Evolutionary conservation across 495 filamentous ascomycete species (phyloP), one percentile per base, ranked within the genome.

Genomic region (Aspergillus campestris): DNA sequence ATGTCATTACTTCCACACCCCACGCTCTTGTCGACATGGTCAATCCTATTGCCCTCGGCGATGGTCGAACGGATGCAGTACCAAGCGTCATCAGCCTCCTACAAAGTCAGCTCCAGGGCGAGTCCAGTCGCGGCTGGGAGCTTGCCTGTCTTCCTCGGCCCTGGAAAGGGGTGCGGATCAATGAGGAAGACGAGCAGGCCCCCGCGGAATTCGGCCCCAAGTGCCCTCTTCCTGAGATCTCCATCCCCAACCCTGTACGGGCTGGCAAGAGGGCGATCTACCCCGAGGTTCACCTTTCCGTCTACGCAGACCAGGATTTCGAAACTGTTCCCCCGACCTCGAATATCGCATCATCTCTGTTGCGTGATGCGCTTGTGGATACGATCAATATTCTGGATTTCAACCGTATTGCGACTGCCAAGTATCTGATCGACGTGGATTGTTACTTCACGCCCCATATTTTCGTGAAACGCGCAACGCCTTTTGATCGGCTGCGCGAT

Each of bases 381-480:
- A 95, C 90, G 0, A 95, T 97, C 62, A 94, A 96, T 58, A 81
- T 86, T 11, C 74, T 99, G 11, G 83, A 96, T 65, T 94, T 85
- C 70, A 99, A 97, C 59, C 84, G 92, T 40, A 84, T 86, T 50
- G 78, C 82, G 5, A 83, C 85, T 0, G 90, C 92, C 40, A 88
- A 89, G 44, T 90, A 86, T 52, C 69, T 99, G 24, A 92, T 95
- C 46, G 89, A 97, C 58, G 71, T 96, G 29, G 94, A 97, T 60
- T 94, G 87, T 64, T 99, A 89, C 65, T 99, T 92, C 66, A 74
- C 89, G 1, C 75, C 83, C 5, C 74, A 83, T 38, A 95, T 83
- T 3, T 99, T 99, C 60, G 83, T 95, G 47, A 90, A 92, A 62
- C 81, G 94, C 42, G 89, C 87, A 3, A 96, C 87, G 3, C 83